Conservation (phyloP, 306 rosid genomes). For the Vigna trinervia region DNA sequence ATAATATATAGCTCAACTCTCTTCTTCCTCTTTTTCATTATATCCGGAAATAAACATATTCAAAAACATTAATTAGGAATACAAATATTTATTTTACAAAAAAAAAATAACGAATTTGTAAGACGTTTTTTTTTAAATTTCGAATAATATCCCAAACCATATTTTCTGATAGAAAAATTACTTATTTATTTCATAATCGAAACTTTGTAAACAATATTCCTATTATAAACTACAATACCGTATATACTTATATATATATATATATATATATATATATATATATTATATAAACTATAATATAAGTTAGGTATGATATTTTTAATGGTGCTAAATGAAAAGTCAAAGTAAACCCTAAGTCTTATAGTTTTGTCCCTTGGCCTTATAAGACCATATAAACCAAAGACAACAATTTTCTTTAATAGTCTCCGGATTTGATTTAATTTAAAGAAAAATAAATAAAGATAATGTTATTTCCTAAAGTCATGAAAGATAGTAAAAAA, state of each 20-base stretch:
- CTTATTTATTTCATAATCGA: not conserved
- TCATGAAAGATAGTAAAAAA: constrained; percentile 19
- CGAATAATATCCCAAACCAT: too few species aligned
- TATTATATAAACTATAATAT: not conserved
- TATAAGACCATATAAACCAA: not conserved
- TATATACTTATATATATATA: not conserved
- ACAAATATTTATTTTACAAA: not conserved
- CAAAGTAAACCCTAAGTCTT: constrained; percentile 20
- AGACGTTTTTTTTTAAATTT: too few species aligned
- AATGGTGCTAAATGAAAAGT: not conserved
- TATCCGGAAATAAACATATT: not conserved
- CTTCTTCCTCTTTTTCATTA: not conserved
- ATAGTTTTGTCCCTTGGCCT: not conserved
- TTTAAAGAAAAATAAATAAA: not conserved
- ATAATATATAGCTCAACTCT: too few species aligned
- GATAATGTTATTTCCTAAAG: not conserved
- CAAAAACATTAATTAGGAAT: not conserved
- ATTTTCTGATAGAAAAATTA: too few species aligned
- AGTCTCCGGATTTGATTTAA: not conserved
- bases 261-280: too few species aligned
- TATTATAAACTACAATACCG: too few species aligned
- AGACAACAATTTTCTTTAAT: not conserved
- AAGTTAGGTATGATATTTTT: constrained; percentile 24
- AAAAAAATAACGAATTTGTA: too few species aligned
- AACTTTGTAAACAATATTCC: too few species aligned